Evolutionary conservation across 495 filamentous ascomycete species (phyloP).

Genomic region (Xylaria bambusicola): DNA sequence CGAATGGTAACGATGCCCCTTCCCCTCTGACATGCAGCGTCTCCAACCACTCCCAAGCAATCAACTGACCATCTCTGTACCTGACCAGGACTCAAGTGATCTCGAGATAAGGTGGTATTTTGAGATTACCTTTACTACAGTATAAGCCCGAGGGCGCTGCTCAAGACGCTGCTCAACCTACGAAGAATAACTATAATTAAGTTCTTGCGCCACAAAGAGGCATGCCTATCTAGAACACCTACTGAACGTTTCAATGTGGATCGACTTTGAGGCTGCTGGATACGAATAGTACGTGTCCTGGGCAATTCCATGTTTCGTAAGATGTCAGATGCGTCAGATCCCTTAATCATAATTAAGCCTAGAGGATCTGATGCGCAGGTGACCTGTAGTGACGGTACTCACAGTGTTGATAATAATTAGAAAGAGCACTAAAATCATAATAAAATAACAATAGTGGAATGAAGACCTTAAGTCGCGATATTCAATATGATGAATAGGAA

Average conservation of each 20-base stretch:
- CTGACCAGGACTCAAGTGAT: constrained; percentile 9
- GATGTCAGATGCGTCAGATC: neutral
- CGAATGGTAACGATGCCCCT: neutral
- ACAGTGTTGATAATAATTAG: neutral
- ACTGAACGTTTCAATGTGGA: neutral
- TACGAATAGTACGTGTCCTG: neutral
- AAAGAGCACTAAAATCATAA: neutral
- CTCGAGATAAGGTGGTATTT: constrained; percentile 1
- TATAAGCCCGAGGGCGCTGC: constrained; percentile 7
- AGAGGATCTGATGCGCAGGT: no score
- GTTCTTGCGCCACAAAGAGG: neutral
- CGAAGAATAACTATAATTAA: neutral
- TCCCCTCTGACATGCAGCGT: constrained; percentile 19
- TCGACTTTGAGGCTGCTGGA: neutral
- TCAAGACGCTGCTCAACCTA: neutral
- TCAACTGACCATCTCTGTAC: neutral
- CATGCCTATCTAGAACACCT: no score
- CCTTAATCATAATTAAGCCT: neutral
- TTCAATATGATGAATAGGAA: neutral
- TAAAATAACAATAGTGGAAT: no score
- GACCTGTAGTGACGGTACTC: no score
- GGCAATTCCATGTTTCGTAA: neutral
- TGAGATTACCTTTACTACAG: no score
- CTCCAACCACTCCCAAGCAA: neutral
- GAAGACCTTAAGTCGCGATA: no score